Evolutionary conservation across 2,329 filamentous ascomycete genomes (phyloP), one percentile per base, ranked within the genome.

Genomic region (Arthrinium phaeospermum): DNA sequence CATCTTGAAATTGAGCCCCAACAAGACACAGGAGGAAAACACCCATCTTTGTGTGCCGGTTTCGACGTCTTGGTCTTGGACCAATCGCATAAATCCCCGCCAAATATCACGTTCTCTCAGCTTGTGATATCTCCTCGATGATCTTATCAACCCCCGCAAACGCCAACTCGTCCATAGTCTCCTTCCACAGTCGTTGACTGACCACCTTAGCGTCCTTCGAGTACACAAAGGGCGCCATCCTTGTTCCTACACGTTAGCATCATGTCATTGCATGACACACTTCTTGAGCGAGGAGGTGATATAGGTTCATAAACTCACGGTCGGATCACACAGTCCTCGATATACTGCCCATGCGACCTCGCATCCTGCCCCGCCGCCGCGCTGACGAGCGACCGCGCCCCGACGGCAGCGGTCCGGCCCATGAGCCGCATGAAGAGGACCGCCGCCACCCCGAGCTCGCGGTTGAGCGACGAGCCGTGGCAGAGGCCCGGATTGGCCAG

Each of bases 81-180:
- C 37, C 37, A 41, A 7, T 7, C 37, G 10, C 37, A 2, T 7
- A 10, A 0, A 41, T 10, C 8, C 37, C 10, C 37, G 10, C 37
- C 8, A 41, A 8, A 8, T 41, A 41, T 41, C 37, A 41, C 53
- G 8, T 22, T 16, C 22, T 37, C 2, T 22, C 16, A n/a, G 3
- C 34, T 34, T 22, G 34, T 2, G 30, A 37, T 4, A 61, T 3
- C 8, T 61, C 64, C 12, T 68, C 6, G 0, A 68, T 6, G 14
- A 68, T 68, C 64, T 41, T 30, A 4, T 68, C 37, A 12, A 51
- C 68, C 8, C 72, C 73, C n/a, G 74, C 77, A 72, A 79, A 79
- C 1, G 75, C 69, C 47, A 79, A 67, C 53, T 79, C 76, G 6
- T 68, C 34, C 74, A 78, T 73, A 13, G 76, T 79, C 71, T 79